Evolutionary conservation across 1,284 basidiomycete genomes (phyloP).

Genomic region (Puccinia hordei): DNA sequence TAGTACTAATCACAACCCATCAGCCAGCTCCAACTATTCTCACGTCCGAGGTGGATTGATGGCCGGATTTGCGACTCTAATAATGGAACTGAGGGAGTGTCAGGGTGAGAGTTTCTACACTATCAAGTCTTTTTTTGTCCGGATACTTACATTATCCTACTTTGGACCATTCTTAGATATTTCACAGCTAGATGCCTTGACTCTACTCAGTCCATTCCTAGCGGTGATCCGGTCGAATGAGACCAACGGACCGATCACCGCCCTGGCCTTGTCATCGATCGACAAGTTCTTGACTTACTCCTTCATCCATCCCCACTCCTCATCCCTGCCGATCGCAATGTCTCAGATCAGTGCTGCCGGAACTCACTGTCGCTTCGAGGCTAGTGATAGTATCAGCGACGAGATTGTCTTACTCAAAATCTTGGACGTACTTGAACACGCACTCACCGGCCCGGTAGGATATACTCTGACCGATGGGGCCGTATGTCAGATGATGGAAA

Average conservation of each 20-base stretch:
- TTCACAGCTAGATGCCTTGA: slow-evolving; percentile 55
- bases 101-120: slow-evolving; percentile 66
- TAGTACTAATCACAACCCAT: not conserved
- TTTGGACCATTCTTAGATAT: slow-evolving; percentile 58
- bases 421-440: slow-evolving; percentile 83
- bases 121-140: not conserved
- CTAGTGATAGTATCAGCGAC: slow-evolving; percentile 90
- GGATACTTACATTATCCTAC: not conserved
- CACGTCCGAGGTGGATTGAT: slow-evolving; percentile 65
- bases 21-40: slow-evolving; percentile 14
- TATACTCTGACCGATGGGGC: slow-evolving; percentile 80
- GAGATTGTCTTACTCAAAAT: slow-evolving; percentile 93
- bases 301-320: slow-evolving; percentile 66
- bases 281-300: slow-evolving; percentile 80
- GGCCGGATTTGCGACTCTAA: slow-evolving; percentile 82
- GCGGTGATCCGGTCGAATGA: slow-evolving; percentile 86
- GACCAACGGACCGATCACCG: slow-evolving; percentile 91
- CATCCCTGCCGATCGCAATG: slow-evolving; percentile 66
- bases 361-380: slow-evolving; percentile 96
- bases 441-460: slow-evolving; percentile 72
- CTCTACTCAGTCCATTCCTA: slow-evolving; percentile 83
- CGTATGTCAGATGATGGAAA: slow-evolving; percentile 97
- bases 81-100: slow-evolving; percentile 71
- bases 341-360: slow-evolving; percentile 83
- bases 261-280: slow-evolving; percentile 80